A percentile compares a stretch with the other conserved stretches of the same genome.
These are phyloP conservation scores for Cercospora citrullina DNA, from an alignment of 2,329 filamentous ascomycete genomes.

Conservation along the genomic window DNA sequence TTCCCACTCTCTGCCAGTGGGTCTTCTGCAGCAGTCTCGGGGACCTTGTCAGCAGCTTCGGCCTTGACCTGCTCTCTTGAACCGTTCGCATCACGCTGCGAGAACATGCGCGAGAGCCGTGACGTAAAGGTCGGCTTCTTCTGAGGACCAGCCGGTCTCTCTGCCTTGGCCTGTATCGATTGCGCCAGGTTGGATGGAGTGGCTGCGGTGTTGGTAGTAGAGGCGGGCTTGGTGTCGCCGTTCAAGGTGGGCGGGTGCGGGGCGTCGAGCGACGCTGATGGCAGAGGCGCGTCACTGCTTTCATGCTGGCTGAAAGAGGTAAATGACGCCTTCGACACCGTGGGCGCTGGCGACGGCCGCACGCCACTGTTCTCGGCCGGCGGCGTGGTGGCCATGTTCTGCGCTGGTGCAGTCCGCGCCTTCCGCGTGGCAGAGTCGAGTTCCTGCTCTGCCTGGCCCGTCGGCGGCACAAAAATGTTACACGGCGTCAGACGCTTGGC, in stretches of 20 bases:
- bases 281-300: conserved; percentile 20
- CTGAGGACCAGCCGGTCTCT: conserved; percentile 30
- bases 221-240: conserved; percentile 22
- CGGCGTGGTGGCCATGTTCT: conserved; percentile 23
- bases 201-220: not conserved
- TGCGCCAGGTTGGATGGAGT: not conserved
- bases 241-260: conserved; percentile 23
- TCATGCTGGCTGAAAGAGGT: conserved; percentile 37
- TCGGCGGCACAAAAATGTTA: conserved; percentile 1
- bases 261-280: conserved; percentile 9
- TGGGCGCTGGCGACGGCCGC: conserved; percentile 39
- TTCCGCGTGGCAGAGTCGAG: not conserved
- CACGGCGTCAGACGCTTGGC: conserved; percentile 5
- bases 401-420: not conserved
- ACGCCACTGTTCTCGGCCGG: conserved; percentile 10
- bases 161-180: conserved; percentile 15
- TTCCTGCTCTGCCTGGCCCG: not conserved
- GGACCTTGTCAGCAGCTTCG: conserved; percentile 12
- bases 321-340: conserved; percentile 43
- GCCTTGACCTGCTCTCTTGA: conserved; percentile 25
- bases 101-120: conserved; percentile 47
- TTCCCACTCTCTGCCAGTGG: conserved; percentile 22
- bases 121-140: conserved; percentile 44
- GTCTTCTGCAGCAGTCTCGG: conserved; percentile 31
- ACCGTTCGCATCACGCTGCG: conserved; percentile 37